Evolutionary conservation across 345 rosid species (phyloP).

Genomic region (Brassica carinata): DNA sequence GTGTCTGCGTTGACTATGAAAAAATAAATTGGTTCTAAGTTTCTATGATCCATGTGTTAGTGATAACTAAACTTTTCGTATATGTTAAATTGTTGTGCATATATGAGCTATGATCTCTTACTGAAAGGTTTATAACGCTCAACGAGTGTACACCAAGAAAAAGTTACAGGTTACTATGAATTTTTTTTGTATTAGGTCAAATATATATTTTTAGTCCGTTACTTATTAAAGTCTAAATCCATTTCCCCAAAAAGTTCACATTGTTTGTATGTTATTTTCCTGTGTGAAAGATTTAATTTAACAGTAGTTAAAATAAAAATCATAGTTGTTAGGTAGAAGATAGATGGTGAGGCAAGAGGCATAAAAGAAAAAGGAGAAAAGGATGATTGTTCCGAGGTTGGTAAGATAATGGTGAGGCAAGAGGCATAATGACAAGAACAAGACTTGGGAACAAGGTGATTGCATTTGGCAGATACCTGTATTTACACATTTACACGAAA

Average conservation of each 20-base stretch:
- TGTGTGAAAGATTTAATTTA: background rate
- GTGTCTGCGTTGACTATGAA: constrained; percentile 31
- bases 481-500: constrained; percentile 4
- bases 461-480: constrained; percentile 44
- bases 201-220: constrained; percentile 10
- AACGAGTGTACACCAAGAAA: background rate
- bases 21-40: constrained; percentile 2
- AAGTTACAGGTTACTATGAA: background rate
- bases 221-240: background rate
- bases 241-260: background rate
- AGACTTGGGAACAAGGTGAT: constrained; percentile 44
- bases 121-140: constrained; percentile 4
- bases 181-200: background rate
- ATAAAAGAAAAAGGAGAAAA: constrained; percentile 10
- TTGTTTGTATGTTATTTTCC: constrained; percentile 5
- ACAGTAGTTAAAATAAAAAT: background rate
- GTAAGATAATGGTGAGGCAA: constrained; percentile 43
- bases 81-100: background rate
- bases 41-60: constrained; percentile 18
- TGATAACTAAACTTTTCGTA: constrained; percentile 18
- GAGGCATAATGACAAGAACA: constrained; percentile 45
- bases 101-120: background rate
- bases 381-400: constrained; percentile 39
- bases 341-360: background rate
- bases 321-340: background rate